Conservation (phyloP, 495 filamentous ascomycete species). For the Amphirosellinia nigrospora region DNA sequence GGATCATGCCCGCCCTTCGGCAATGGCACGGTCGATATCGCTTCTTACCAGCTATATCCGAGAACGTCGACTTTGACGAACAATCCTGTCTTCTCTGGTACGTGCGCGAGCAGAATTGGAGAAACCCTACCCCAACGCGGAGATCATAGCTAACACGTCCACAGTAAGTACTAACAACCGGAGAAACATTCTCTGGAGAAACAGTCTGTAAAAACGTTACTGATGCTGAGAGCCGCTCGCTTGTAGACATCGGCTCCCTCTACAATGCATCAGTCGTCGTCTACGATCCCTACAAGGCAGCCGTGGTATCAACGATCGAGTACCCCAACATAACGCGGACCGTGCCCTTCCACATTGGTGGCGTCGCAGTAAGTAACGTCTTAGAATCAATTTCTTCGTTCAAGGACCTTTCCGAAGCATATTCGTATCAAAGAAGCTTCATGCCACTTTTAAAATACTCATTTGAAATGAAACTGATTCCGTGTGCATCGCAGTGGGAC, state of each 20-base stretch:
- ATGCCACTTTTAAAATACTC: background rate
- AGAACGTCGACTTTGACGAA: conserved; percentile 46
- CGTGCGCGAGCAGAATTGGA: background rate
- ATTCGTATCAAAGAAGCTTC: background rate
- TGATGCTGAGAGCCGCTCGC: background rate
- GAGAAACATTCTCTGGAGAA: too few species aligned
- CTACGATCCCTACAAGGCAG: conserved; percentile 42
- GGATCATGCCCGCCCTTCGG: conserved; percentile 36
- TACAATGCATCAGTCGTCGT: conserved; percentile 39
- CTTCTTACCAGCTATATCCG: conserved; percentile 44
- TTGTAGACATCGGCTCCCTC: conserved; percentile 23
- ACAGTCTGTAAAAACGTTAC: background rate
- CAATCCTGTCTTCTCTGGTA: conserved; percentile 37
- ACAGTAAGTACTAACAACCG: conserved; percentile 1
- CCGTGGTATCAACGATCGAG: conserved; percentile 34
- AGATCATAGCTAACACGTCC: background rate
- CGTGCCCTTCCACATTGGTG: conserved; percentile 38
- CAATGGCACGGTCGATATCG: conserved; percentile 39
- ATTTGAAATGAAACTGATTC: background rate
- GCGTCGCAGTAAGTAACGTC: conserved; percentile 29
- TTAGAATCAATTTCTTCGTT: background rate
- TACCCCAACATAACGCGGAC: conserved; percentile 39
- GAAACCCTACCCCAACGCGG: conserved; percentile 22
- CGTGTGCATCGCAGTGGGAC: conserved; percentile 29
- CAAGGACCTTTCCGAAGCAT: background rate